Base-by-base conservation (phyloP, 176 grass and related monocot genomes). In the Zoysia japonica region DNA sequence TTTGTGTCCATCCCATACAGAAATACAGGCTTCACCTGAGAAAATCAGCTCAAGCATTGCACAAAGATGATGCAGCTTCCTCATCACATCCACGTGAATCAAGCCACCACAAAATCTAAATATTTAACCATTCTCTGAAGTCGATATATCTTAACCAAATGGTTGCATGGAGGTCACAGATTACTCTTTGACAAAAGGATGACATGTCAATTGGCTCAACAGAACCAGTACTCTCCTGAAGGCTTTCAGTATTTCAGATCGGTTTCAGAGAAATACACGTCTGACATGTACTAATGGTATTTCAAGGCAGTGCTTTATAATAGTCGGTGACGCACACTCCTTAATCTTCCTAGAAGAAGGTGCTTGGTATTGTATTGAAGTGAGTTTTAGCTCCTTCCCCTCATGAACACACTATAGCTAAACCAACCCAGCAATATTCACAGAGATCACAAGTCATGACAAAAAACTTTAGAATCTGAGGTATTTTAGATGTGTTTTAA, bases 121-220 rank as follows among this genome's bases (percentile, higher is more conserved):
- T 79, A 49, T 35, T 79, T n/a, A 45, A 75, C n/a, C 19, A 28
- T 49, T 14, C 61, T 49, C 38, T 56, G 1, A 16, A 15, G 63
- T 60, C 66, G n/a, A 1, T 49, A 47, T 69, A 65, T 47, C 51
- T 61, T 12, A 60, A 80, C 69, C 66, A 88, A 80, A 84, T 50
- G 77, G 50, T 46, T 63, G 75, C 62, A 76, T 84, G 75, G 80
- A 80, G 55, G 80, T 79, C 61, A 80, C 65, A 9, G 61, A 75
- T 9, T 84, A 84, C 67, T 79, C 71, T 51, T 66, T 70, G 46
- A 28, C 75, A 56, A 37, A 62, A 50, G 45, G 86, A 83, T 20
- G 75, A 75, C 19, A 38, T 83, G 8, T 88, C 81, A 52, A 79
- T 68, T 77, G 57, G 86, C 11, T 88, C 76, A 88, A 40, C 67